phyloP scores from a whole-genome alignment of 129 eudicot genomes.

The carrot (Daucus carota) region DNA sequence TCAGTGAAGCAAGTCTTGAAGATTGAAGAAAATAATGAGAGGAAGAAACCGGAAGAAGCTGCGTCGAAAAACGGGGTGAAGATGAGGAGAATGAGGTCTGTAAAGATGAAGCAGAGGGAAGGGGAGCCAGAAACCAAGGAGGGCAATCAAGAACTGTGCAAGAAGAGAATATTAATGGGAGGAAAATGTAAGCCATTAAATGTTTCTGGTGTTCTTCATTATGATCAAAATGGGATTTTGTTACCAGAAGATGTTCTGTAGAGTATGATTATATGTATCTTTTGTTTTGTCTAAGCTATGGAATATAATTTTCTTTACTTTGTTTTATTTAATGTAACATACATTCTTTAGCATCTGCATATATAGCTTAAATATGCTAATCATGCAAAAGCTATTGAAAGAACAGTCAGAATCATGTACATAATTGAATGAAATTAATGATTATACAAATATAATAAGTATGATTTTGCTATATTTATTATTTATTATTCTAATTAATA shows the following conservation, averaged over 20 bases:
- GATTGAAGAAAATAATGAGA: background rate
- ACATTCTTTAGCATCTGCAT: no score
- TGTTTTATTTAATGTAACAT: no score
- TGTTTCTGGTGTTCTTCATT: slow-evolving; percentile 39
- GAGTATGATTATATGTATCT: background rate
- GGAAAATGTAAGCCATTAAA: slow-evolving; percentile 36
- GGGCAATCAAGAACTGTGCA: slow-evolving; percentile 25
- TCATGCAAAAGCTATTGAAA: no score
- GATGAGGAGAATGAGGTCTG: slow-evolving; percentile 14
- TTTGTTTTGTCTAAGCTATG: no score
- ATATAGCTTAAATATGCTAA: no score
- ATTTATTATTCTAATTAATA: no score
- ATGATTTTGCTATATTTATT: no score
- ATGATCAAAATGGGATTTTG: slow-evolving; percentile 40
- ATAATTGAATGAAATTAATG: no score
- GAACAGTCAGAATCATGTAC: no score
- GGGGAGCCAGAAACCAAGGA: slow-evolving; percentile 6
- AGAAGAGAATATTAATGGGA: slow-evolving; percentile 54
- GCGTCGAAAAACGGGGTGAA: slow-evolving; percentile 4
- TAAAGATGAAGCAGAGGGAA: slow-evolving; percentile 14
- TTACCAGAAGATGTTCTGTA: slow-evolving; percentile 28
- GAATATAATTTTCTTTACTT: no score
- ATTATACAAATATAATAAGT: no score
- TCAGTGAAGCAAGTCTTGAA: background rate
- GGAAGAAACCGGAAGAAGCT: background rate